Percentiles rank a stretch among this genome's conserved stretches.
These are phyloP conservation scores for Terana coerulea DNA, from an alignment of 768 basidiomycete species.

Conservation along the genomic window DNA sequence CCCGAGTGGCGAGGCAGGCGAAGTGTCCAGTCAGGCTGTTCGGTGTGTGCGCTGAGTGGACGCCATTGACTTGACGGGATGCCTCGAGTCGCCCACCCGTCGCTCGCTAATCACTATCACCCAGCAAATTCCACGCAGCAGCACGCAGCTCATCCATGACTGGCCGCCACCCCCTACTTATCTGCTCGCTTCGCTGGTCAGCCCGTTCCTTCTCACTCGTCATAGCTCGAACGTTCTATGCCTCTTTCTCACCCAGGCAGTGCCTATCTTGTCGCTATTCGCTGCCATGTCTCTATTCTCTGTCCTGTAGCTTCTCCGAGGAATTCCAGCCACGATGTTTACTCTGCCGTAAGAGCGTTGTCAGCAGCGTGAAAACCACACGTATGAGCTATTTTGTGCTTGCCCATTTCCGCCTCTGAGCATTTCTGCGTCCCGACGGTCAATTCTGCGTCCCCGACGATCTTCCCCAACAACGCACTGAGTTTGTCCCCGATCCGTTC, in stretches of 20 bases:
- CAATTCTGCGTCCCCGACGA: neutral
- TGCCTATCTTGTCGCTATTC: neutral
- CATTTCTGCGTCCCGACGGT: neutral
- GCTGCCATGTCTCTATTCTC: neutral
- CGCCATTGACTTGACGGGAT: neutral
- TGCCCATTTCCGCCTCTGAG: neutral
- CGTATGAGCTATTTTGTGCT: neutral
- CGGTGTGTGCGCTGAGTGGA: neutral
- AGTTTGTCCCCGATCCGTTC: neutral
- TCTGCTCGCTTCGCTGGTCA: slow-evolving; percentile 3
- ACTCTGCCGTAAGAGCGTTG: neutral
- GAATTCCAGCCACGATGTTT: neutral
- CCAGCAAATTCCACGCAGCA: slow-evolving; percentile 6
- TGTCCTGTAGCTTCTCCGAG: neutral
- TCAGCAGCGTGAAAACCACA: neutral
- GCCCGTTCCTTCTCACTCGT: slow-evolving; percentile 3
- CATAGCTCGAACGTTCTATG: slow-evolving; percentile 6
- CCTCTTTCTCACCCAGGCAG: neutral
- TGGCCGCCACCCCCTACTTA: slow-evolving; percentile 4
- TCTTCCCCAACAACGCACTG: neutral
- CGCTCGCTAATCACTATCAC: slow-evolving; percentile 6
- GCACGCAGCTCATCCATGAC: slow-evolving; percentile 1
- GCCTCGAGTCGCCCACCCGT: neutral
- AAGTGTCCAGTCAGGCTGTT: neutral
- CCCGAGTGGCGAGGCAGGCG: slow-evolving; percentile 3